These are phyloP conservation scores for Helotiales sp. DNA, from an alignment of 2,329 filamentous ascomycete species.

Conservation along the genomic window DNA sequence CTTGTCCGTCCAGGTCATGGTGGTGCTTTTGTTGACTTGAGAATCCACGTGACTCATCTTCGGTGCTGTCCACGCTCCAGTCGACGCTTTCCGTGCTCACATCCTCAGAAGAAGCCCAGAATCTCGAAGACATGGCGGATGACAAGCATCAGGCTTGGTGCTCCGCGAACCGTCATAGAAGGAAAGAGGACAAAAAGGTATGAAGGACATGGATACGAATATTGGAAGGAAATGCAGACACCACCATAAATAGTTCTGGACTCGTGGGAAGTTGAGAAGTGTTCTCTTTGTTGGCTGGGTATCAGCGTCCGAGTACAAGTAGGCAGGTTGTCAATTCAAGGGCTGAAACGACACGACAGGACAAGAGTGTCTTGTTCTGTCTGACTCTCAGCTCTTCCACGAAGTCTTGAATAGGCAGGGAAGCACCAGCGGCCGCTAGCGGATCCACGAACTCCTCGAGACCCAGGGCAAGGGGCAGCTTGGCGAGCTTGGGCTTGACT, in stretches of 20 bases:
- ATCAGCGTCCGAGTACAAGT: too few species aligned
- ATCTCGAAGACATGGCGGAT: slow-evolving; percentile 20
- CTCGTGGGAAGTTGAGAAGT: background rate
- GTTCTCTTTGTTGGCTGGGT: slow-evolving; percentile 6
- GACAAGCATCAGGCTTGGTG: background rate
- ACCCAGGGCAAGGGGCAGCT: too few species aligned
- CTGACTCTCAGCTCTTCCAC: background rate
- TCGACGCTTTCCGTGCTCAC: slow-evolving; percentile 18
- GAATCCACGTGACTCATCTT: slow-evolving; percentile 9
- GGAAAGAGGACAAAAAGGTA: background rate
- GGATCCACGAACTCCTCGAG: too few species aligned
- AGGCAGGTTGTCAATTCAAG: slow-evolving; percentile 22
- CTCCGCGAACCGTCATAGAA: background rate
- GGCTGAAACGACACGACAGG: slow-evolving; percentile 17
- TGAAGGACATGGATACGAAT: background rate
- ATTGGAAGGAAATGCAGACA: background rate
- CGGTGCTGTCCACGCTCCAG: background rate
- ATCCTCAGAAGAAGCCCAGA: slow-evolving; percentile 21
- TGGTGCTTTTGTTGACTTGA: background rate
- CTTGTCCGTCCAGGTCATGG: background rate
- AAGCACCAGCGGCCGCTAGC: background rate
- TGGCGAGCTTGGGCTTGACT: too few species aligned
- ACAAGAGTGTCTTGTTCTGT: background rate
- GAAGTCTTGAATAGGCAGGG: background rate
- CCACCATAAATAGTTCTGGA: background rate